phyloP scores from a whole-genome alignment of 305 asterid genomes.

The Fraxinus sp. region DNA sequence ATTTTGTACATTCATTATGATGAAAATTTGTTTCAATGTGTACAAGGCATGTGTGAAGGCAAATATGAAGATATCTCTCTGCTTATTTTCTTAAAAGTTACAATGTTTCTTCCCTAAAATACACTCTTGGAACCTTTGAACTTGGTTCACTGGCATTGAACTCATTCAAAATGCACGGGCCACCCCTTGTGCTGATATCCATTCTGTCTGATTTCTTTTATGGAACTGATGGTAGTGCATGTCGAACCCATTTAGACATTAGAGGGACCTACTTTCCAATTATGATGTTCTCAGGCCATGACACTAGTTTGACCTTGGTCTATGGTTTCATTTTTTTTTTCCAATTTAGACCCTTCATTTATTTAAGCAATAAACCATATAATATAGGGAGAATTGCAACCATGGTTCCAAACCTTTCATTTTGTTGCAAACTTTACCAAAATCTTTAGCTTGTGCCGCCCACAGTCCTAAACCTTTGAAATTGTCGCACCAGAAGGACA shows the following conservation, averaged over 20 bases:
- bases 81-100: background rate
- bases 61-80: constrained; percentile 6
- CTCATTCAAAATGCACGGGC: constrained; percentile 7
- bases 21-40: background rate
- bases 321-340: background rate
- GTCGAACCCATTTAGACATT: background rate
- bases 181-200: background rate
- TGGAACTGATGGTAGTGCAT: background rate
- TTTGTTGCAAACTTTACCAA: background rate
- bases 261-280: background rate
- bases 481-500: background rate
- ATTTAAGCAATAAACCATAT: background rate
- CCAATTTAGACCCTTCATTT: background rate
- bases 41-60: constrained; percentile 10
- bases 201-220: background rate
- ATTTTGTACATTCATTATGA: background rate
- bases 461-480: background rate
- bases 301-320: background rate
- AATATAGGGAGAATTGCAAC: background rate
- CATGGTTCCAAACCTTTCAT: background rate
- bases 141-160: constrained; percentile 6
- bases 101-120: background rate
- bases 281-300: background rate
- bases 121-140: constrained; percentile 12
- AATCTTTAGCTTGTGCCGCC: background rate